Percentiles rank a stretch among this genome's conserved stretches.
These are phyloP conservation scores for Musa itinerans DNA, from an alignment of 176 grass and related monocot species.

Conservation along the genomic window DNA sequence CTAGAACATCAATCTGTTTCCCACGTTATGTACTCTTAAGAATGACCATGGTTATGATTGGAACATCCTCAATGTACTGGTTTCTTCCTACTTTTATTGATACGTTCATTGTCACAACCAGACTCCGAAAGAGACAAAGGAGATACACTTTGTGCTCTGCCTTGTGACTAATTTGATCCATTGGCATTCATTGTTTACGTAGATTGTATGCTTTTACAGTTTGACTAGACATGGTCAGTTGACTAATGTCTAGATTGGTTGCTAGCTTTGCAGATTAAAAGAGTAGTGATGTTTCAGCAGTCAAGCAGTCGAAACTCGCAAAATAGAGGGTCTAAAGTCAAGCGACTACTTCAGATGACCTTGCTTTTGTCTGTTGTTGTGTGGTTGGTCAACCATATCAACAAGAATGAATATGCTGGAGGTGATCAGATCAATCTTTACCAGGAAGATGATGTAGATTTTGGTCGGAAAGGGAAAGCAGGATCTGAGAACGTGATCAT, in stretches of 20 bases:
- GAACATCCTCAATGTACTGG: no score
- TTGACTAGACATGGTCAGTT: not conserved
- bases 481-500: slow-evolving; percentile 25
- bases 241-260: not conserved
- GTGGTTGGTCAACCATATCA: slow-evolving; percentile 60
- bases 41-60: no score
- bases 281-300: slow-evolving; percentile 40
- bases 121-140: no score
- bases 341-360: slow-evolving; percentile 41
- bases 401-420: slow-evolving; percentile 46
- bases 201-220: no score
- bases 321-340: slow-evolving; percentile 54
- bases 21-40: no score
- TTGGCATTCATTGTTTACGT: no score
- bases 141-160: no score
- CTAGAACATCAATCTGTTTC: no score
- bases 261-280: not conserved
- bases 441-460: slow-evolving; percentile 37
- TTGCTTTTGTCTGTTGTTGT: slow-evolving; percentile 42
- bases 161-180: no score
- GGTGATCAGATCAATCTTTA: slow-evolving; percentile 30
- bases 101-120: no score
- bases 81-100: no score
- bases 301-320: slow-evolving; percentile 47
- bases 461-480: slow-evolving; percentile 43